Percentiles rank a stretch among this genome's conserved stretches.
Evolutionary conservation across 805 yeast species (phyloP).

Genomic region (Ogataea sp.): DNA sequence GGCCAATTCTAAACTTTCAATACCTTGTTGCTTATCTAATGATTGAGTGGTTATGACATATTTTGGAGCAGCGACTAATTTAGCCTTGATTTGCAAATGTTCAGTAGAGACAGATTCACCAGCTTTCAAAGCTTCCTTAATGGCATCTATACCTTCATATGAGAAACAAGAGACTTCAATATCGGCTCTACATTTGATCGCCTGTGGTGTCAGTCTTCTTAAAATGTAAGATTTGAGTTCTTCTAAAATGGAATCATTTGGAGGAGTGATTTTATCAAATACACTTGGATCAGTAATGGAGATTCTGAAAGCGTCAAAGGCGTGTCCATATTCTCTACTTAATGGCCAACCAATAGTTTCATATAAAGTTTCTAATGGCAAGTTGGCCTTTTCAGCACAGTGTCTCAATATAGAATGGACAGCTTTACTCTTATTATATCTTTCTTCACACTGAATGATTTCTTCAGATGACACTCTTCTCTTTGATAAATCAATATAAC

Average conservation of each 20-base stretch:
- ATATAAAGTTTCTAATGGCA: constrained; percentile 80
- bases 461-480: constrained; percentile 98
- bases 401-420: constrained; percentile 98
- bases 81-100: constrained; percentile 82
- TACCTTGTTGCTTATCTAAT: constrained; percentile 84
- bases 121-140: constrained; percentile 76
- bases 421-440: constrained; percentile 93
- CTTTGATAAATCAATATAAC: constrained; percentile 94
- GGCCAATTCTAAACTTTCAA: constrained; percentile 70
- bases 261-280: constrained; percentile 71
- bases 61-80: constrained; percentile 94
- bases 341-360: constrained; percentile 95
- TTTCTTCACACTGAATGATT: constrained; percentile 93
- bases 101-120: constrained; percentile 84
- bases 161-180: constrained; percentile 95
- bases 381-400: constrained; percentile 93
- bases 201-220: constrained; percentile 95
- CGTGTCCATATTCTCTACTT: constrained; percentile 92
- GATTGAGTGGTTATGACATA: constrained; percentile 92
- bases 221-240: constrained; percentile 85
- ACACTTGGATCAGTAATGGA: constrained; percentile 89
- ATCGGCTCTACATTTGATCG: constrained; percentile 97
- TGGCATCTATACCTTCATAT: constrained; percentile 97
- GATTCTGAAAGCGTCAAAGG: constrained; percentile 93
- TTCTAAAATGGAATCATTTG: constrained; percentile 65